These are phyloP conservation scores for Scenedesmus sp. DNA, from an alignment of 163 green algal genomes.

Conservation along the genomic window DNA sequence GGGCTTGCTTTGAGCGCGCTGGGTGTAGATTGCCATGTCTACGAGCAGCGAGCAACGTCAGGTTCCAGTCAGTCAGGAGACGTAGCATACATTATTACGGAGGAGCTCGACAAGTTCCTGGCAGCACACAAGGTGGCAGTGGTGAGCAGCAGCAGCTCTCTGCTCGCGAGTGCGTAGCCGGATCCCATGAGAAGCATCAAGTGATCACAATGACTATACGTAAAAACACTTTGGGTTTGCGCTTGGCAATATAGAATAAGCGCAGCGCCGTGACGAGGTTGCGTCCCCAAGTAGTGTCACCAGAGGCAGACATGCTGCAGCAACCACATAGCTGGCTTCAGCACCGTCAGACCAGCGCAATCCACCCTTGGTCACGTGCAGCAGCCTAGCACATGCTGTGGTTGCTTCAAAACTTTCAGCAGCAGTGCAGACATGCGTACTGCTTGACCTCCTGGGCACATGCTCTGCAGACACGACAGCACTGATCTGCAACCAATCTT, in stretches of 20 bases:
- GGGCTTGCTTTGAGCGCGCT: constrained; percentile 21
- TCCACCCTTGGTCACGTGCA: not conserved
- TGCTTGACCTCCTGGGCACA: not conserved
- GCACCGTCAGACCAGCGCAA: not conserved
- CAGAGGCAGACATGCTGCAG: constrained; percentile 11
- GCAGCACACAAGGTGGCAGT: constrained; percentile 26
- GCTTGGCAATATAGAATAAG: not conserved
- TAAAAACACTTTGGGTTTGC: not conserved
- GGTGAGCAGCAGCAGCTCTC: constrained; percentile 4
- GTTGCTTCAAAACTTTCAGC: not conserved
- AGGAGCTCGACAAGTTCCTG: constrained; percentile 37
- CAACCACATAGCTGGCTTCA: not conserved
- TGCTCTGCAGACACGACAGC: not conserved
- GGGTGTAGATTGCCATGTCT: constrained; percentile 41
- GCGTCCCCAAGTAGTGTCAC: not conserved
- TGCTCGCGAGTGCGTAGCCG: not conserved
- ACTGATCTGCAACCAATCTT: not conserved
- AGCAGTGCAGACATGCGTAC: not conserved
- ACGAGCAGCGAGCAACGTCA: not conserved
- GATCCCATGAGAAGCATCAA: not conserved
- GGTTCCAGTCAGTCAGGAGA: constrained; percentile 17
- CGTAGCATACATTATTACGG: constrained; percentile 11
- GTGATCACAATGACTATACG: not conserved
- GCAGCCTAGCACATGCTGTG: not conserved
- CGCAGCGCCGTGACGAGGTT: constrained; percentile 2